Evolutionary conservation across 495 filamentous ascomycete genomes (phyloP), one percentile per base, ranked within the genome.

Genomic region (Aspergillus incahuasiensis): DNA sequence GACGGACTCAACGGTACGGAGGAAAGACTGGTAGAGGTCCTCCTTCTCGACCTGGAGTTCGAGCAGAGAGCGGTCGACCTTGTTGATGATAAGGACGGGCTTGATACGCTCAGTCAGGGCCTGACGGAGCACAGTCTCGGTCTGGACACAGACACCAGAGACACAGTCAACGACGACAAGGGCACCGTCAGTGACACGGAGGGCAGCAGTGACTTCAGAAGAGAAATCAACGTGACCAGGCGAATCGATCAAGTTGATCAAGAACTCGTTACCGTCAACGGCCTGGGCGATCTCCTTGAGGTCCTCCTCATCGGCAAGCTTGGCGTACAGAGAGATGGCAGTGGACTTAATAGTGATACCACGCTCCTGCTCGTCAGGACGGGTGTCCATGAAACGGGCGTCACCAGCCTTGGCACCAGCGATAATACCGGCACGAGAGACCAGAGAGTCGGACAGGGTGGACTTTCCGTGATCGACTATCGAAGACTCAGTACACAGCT

Each of bases 161-260:
- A 99, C 87, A 78, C 92, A 97, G 79, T 99, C 94, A 81, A 99
- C 94, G 72, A 99, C 94, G 71, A 99, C 94, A 59, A 99, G 87
- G 62, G 94, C 94, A 87, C 94, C 94, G 69, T 99, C 94, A 64
- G 94, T 99, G 78, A 99, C 94, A 89, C 94, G 94, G 67, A 99
- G 92, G 70, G 94, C 94, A 73, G 94, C 94, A 68, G 94, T 99
- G 71, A 99, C 94, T 76, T 99, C 94, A 60, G 94, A 99, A 20
- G 94, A 99, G 87, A 99, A 99, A 80, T 99, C 94, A 75, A 99
- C 94, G 91, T 99, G 94, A 81, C 94, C 94, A 58, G 94, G 94
- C 25, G 94, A 99, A 75, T 99, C 94, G 78, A 99, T 99, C 83
- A 99, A 81, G 85, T 99, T 99, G 84, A 99, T 92, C 84, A 99